These are phyloP conservation scores for Aspergillus pseudoterreus DNA, from an alignment of 2,329 filamentous ascomycete species.

Conservation along the genomic window DNA sequence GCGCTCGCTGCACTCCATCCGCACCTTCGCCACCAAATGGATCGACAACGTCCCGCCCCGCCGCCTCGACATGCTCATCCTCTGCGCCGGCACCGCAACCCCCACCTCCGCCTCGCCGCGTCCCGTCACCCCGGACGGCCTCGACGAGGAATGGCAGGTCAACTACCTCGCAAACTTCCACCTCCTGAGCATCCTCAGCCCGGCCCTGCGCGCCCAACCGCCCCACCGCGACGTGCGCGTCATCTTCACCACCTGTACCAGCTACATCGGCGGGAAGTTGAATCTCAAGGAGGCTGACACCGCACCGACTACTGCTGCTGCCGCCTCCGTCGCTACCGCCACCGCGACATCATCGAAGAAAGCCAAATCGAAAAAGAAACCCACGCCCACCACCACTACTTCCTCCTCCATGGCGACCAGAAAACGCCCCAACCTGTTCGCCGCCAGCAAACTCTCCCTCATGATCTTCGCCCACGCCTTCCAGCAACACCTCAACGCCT, in stretches of 20 bases:
- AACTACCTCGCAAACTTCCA: slow-evolving; percentile 98
- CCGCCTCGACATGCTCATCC: slow-evolving; percentile 82
- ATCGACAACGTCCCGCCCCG: slow-evolving; percentile 91
- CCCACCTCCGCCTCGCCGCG: slow-evolving; percentile 51
- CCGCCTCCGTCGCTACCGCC: neutral
- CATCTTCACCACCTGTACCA: slow-evolving; percentile 79
- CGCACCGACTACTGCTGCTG: neutral
- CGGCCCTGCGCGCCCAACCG: slow-evolving; percentile 84
- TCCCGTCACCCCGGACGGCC: slow-evolving; percentile 66
- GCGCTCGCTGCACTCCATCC: slow-evolving; percentile 80
- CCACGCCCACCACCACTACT: neutral
- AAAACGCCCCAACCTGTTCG: slow-evolving; percentile 47
- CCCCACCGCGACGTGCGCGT: slow-evolving; percentile 90
- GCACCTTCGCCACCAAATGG: slow-evolving; percentile 94
- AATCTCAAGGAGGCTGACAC: slow-evolving; percentile 37
- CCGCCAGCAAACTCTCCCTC: slow-evolving; percentile 69
- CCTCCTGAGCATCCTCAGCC: slow-evolving; percentile 83
- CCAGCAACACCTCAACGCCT: slow-evolving; percentile 84
- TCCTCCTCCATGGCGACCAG: neutral
- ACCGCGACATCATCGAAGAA: slow-evolving; percentile 13
- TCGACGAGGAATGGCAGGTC: slow-evolving; percentile 88
- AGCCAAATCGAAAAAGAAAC: slow-evolving; percentile 17
- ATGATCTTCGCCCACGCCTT: slow-evolving; percentile 87
- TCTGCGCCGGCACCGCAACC: slow-evolving; percentile 74
- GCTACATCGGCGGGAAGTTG: slow-evolving; percentile 76